Evolutionary conservation across 2,329 filamentous ascomycete genomes (phyloP).

Genomic region (Sclerotinia nivalis): DNA sequence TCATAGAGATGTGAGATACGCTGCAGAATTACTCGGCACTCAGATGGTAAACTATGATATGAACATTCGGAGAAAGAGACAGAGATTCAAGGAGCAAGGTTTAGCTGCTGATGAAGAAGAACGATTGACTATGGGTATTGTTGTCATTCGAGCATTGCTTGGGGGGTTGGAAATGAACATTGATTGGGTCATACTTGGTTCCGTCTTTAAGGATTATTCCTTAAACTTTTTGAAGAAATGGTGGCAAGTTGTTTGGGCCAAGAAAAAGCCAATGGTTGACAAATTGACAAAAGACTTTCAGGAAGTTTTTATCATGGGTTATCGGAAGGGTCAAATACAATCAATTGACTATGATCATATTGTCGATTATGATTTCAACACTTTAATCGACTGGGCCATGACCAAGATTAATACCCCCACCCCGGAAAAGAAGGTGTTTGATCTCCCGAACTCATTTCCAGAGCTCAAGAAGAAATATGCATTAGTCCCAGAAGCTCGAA

Average conservation of each 20-base stretch:
- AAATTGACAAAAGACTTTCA: slow-evolving; percentile 65
- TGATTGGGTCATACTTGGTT: slow-evolving; percentile 61
- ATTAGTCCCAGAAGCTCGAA: slow-evolving; percentile 21
- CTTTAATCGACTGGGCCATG: slow-evolving; percentile 66
- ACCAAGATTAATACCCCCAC: slow-evolving; percentile 40
- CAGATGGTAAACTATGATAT: slow-evolving; percentile 23
- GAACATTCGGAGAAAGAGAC: slow-evolving; percentile 18
- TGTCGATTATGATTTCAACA: slow-evolving; percentile 66
- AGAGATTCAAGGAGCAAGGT: slow-evolving; percentile 39
- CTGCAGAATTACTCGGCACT: slow-evolving; percentile 20
- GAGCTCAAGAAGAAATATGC: slow-evolving; percentile 48
- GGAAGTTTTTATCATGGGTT: slow-evolving; percentile 63
- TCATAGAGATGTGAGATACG: slow-evolving; percentile 22
- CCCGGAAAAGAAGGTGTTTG: slow-evolving; percentile 47
- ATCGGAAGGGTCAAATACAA: slow-evolving; percentile 61
- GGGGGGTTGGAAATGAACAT: slow-evolving; percentile 60
- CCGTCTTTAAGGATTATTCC: slow-evolving; percentile 55
- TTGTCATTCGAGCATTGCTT: slow-evolving; percentile 58
- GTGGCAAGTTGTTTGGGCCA: slow-evolving; percentile 55
- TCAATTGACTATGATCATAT: slow-evolving; percentile 64
- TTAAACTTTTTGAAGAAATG: slow-evolving; percentile 55
- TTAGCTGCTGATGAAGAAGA: slow-evolving; percentile 47
- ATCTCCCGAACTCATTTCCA: slow-evolving; percentile 51
- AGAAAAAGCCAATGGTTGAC: slow-evolving; percentile 54
- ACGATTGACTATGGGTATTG: slow-evolving; percentile 57